Base-by-base conservation (phyloP, 2,329 filamentous ascomycete species). In the Colletotrichum lindemuthianum region DNA sequence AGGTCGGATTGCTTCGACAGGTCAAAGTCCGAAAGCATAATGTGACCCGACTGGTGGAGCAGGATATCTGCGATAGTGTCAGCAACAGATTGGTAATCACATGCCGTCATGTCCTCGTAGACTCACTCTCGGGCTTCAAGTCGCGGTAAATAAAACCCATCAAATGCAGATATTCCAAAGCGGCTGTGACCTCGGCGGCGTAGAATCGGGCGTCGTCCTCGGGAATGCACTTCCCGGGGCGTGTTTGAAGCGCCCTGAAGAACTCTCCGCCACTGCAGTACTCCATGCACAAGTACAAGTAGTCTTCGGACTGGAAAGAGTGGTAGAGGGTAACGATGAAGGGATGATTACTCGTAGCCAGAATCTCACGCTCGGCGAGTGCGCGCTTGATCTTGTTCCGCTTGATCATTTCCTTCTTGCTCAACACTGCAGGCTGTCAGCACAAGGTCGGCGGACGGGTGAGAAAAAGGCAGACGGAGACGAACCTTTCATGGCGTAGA, bases 401-500 rank as follows among this genome's bases (percentile, higher is more conserved):
- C 83, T 99, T 99, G 79, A 99, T 99, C 96, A 99, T 99, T 79
- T 99, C 96, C 84, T 98, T 97, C 81, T 99, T 99, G 85, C 94
- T 98, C 78, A 99, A 77, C 6, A 99, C 96, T 98, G 74, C 13
- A 57, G 55, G 55, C 47, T 59, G 76, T 85, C 71, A 85, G 79
- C 71, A 58, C 63, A 16, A 37, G 7, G 49, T 60, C 45, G 12
- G 51, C 48, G 36, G 52, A 37, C 24, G 34, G 10, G 15, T 32
- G n/a, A 54, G 5, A 47, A 36, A 10, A 40, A 34, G 37, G 4
- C 15, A 8, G 9, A 8, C 13, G 47, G 15, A 77, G 84, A 70
- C 77, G 3, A 24, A 97, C 95, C 95, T 81, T 99, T 99, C 96
- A 99, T 99, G 59, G 96, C 96, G 79, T 98, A 99, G 55, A 99